Base-by-base conservation (phyloP, 2,329 filamentous ascomycete species). In the Leptodontidium sp. region DNA sequence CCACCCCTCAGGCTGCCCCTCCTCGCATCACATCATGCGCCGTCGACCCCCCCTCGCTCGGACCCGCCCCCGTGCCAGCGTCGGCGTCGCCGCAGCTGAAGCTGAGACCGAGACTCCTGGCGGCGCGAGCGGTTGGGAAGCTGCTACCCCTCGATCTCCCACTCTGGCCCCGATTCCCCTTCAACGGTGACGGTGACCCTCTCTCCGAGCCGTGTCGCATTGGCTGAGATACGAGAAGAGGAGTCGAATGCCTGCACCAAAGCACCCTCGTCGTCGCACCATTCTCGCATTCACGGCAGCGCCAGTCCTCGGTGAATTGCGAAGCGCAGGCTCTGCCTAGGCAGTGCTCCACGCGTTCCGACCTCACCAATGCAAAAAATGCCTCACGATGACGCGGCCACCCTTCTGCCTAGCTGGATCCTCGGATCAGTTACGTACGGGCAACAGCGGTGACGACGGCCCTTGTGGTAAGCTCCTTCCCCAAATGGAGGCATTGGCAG, bases 321-420 rank as follows among this genome's bases (percentile, higher is more conserved):
- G n/a, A n/a, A n/a, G n/a, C n/a, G n/a, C n/a, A n/a, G n/a, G n/a
- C n/a, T n/a, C n/a, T n/a, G n/a, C n/a, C n/a, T n/a, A n/a, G n/a
- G n/a, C n/a, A n/a, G n/a, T n/a, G n/a, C n/a, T n/a, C n/a, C n/a
- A n/a, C n/a, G n/a, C n/a, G n/a, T n/a, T n/a, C n/a, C n/a, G n/a
- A n/a, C n/a, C n/a, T n/a, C n/a, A n/a, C n/a, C n/a, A n/a, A n/a
- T n/a, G n/a, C n/a, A n/a, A n/a, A n/a, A n/a, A n/a, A n/a, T n/a
- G n/a, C n/a, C n/a, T n/a, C n/a, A n/a, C n/a, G n/a, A n/a, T n/a
- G n/a, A n/a, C n/a, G n/a, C n/a, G n/a, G n/a, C n/a, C n/a, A n/a
- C n/a, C n/a, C n/a, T n/a, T n/a, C n/a, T n/a, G n/a, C n/a, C 52
- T 55, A 55, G 52, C 52, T 55, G 29, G 9, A 35, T 35, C 26